Conservation (phyloP, 1,139 yeast genomes). For the Geotrichum cucujoidarum region DNA sequence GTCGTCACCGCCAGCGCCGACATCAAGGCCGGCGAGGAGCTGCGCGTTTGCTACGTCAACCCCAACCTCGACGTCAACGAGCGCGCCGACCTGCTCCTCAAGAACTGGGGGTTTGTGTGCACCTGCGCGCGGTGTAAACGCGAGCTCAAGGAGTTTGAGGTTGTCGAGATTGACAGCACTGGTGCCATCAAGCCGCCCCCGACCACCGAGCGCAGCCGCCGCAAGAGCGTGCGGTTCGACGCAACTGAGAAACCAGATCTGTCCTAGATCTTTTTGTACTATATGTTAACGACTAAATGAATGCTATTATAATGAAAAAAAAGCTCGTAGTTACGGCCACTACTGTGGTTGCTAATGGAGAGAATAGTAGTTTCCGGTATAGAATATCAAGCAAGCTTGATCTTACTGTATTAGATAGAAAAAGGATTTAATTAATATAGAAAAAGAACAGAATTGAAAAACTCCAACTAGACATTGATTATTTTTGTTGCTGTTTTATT, state of each 20-base stretch:
- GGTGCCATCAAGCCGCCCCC: conserved; percentile 17
- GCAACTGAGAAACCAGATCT: neutral
- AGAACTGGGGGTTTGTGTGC: conserved; percentile 78
- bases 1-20: conserved; percentile 52
- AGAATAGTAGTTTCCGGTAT: too few relatives aligned
- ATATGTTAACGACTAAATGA: too few relatives aligned
- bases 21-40: conserved; percentile 61
- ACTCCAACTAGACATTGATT: too few relatives aligned
- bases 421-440: neutral
- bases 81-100: conserved; percentile 61
- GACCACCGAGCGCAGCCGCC: conserved; percentile 18
- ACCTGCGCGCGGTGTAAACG: conserved; percentile 58
- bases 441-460: neutral
- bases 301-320: conserved; percentile 1
- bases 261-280: neutral
- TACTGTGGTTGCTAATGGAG: too few relatives aligned
- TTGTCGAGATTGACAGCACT: conserved; percentile 16
- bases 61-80: conserved; percentile 58
- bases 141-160: conserved; percentile 41
- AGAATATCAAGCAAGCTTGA: neutral
- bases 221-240: conserved; percentile 20
- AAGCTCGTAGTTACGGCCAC: neutral
- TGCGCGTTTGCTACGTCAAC: conserved; percentile 64
- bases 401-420: neutral
- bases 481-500: too few relatives aligned